Evolutionary conservation across 2,329 filamentous ascomycete genomes (phyloP), one percentile per base, ranked within the genome.

Genomic region (Pseudogymnoascus sp.): DNA sequence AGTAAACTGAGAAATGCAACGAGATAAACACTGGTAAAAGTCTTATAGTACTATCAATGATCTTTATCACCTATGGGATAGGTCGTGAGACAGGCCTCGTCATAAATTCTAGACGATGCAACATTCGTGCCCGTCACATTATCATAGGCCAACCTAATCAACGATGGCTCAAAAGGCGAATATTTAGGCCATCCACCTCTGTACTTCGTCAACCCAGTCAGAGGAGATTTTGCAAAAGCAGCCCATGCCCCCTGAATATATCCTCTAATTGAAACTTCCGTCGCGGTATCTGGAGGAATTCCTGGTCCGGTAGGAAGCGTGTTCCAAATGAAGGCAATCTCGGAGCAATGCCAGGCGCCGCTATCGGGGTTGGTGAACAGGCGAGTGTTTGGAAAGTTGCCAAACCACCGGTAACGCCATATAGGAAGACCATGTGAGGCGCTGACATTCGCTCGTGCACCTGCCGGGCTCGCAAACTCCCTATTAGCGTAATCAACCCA

Each of bases 211-310:
- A 77, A 64, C 1, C 75, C 75, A 25, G 71, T 67, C 7, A 59
- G 60, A 1, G 76, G 74, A 65, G 77, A 68, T 61, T 74, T 77
- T 11, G 76, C 75, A 65, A 78, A 78, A 1, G 74, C 67, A 0
- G 75, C 71, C 76, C 75, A 78, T 7, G 75, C 76, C 1, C 71
- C 71, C 12, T 73, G 70, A 61, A 77, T 69, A 38, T 75, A 76
- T 23, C 68, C 66, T 23, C 68, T 71, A 5, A 76, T 69, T 5
- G 63, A 65, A 37, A 69, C 65, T 62, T 77, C 68, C 49, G 69
- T 69, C 6, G 60, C 16, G 0, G 73, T 75, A 31, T 71, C 67
- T 0, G 67, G 60, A 1, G 68, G 55, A 1, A 69, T 64, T 18
- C 41, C 21, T 33, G 37, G 18, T 0, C 62, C 18, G 2, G 31